Percentiles rank a stretch among this genome's conserved stretches.
Conservation (phyloP, 2,329 filamentous ascomycete species). For the Verticillium isaacii region DNA sequence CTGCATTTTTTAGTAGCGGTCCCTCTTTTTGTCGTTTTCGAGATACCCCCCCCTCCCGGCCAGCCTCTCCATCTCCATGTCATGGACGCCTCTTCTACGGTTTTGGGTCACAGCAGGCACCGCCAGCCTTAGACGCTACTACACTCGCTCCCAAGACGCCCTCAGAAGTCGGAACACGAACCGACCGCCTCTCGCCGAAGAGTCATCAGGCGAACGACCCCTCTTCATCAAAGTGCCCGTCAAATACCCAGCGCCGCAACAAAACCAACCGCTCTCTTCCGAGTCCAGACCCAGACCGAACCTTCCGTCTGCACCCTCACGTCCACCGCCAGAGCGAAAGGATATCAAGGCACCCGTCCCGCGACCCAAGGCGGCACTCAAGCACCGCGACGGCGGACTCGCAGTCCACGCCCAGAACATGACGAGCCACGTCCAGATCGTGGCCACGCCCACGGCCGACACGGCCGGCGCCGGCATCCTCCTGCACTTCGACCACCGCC, state of each 20-base stretch:
- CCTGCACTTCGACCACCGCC: conserved; percentile 74
- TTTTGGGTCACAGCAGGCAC: background rate
- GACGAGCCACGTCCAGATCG: conserved; percentile 69
- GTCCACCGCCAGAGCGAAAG: background rate
- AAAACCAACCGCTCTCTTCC: background rate
- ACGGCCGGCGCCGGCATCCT: conserved; percentile 75
- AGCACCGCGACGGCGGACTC: background rate
- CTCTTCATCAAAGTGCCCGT: background rate
- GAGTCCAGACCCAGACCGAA: background rate
- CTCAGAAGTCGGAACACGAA: background rate
- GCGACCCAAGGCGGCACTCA: background rate
- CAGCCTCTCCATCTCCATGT: background rate
- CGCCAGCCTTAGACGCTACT: background rate
- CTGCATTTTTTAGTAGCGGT: background rate
- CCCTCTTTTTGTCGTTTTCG: background rate
- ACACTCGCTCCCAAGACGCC: background rate
- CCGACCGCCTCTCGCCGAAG: background rate
- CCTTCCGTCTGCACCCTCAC: background rate
- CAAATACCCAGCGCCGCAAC: background rate
- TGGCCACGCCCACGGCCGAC: conserved; percentile 82
- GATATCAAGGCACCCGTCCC: background rate
- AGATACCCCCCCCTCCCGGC: background rate
- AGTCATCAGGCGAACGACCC: background rate
- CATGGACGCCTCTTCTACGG: background rate
- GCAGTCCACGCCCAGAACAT: conserved; percentile 38